phyloP scores from a whole-genome alignment of 139 green algal species.

The Asterochloris erici region DNA sequence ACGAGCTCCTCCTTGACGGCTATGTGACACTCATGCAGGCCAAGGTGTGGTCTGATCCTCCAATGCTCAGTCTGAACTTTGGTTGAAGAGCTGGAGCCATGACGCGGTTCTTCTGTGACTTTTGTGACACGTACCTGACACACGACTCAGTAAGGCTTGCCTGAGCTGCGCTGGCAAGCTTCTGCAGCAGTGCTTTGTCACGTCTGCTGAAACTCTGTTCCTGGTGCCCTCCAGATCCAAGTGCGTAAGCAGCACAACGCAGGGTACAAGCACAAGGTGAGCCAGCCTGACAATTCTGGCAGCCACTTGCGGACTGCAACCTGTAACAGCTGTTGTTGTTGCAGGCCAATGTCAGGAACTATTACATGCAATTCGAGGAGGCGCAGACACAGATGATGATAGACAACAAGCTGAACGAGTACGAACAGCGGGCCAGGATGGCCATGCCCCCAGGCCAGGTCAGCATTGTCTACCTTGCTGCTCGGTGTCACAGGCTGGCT shows the following conservation, averaged over 20 bases:
- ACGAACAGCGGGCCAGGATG: constrained; percentile 14
- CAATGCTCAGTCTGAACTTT: too few species aligned
- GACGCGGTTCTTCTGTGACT: constrained; percentile 49
- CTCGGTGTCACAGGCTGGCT: too few species aligned
- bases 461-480: too few species aligned
- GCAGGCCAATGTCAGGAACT: constrained; percentile 90
- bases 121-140: constrained; percentile 91
- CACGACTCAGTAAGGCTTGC: constrained; percentile 75
- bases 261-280: constrained; percentile 94
- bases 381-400: constrained; percentile 28
- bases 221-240: constrained; percentile 55
- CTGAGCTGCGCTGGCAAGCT: background rate
- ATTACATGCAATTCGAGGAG: constrained; percentile 90
- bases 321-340: background rate
- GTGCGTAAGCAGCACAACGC: constrained; percentile 95
- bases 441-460: too few species aligned
- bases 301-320: background rate
- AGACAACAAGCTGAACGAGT: constrained; percentile 36
- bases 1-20: too few species aligned
- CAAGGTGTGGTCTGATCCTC: too few species aligned
- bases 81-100: background rate
- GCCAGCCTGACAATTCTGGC: background rate
- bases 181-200: background rate
- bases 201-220: background rate
- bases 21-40: too few species aligned